Evolutionary conservation across 495 filamentous ascomycete genomes (phyloP), one percentile per base, ranked within the genome.

Genomic region (Aspergillus biplanus): DNA sequence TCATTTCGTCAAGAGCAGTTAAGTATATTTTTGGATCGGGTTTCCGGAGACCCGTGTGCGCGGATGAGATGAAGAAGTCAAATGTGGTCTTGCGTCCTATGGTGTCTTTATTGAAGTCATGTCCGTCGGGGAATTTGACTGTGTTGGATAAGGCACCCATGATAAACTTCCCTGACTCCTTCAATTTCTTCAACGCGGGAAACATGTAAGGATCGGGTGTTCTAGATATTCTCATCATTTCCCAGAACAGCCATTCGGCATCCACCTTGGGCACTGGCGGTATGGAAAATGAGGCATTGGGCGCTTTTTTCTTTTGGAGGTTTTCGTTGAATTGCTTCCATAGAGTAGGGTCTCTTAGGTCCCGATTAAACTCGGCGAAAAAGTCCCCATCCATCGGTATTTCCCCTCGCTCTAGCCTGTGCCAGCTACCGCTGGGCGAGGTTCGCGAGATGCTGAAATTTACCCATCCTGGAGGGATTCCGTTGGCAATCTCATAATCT

Each of bases 121-220:
- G 90, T 4, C 80, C 86, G 0, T 83, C 78, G 0, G 92, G 90
- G 74, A 92, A 94, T 34, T 90, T 88, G 37, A 93, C 85, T 0
- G 96, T 97, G 73, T 99, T 99, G 61, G 87, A 91, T 57, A 98
- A 75, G 6, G 93, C 95, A 0, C 87, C 93, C 21, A 98, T 73
- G 35, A 94, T 83, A 67, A 88, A 92, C 61, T 79, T 75, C 16
- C 88, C 86, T 11, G 80, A 85, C 7, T 78, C 82, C 59, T 81
- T 82, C 49, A 97, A 75, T 57, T 82, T 85, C 68, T 85, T 77
- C n/a, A 98, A 80, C 18, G 92, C 93, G 0, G 92, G 92, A 59
- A 86, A 90, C 88, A 99, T 93, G 77, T 87, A 89, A 34, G 90
- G 91, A 72, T 99, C 94, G 7, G 90, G 87, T 0, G 77, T 74